Evolutionary conservation across 306 rosid genomes (phyloP).

Genomic region (Lablab purpureus): DNA sequence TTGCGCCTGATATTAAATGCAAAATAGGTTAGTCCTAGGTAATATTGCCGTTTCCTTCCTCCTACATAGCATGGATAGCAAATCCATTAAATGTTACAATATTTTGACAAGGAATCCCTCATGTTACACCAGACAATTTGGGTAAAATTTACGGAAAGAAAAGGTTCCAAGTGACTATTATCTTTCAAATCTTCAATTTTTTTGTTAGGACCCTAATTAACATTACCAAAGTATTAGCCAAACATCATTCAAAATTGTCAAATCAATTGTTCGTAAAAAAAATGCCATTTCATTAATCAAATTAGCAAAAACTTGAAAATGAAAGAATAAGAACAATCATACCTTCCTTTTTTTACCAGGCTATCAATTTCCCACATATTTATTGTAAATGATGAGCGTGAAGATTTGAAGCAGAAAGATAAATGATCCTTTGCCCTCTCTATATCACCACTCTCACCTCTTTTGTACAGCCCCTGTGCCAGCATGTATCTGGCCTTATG

Average conservation of each 20-base stretch:
- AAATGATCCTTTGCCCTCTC: slow-evolving; percentile 96
- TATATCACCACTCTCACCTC: slow-evolving; percentile 73
- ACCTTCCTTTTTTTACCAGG: slow-evolving; percentile 94
- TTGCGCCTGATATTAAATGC: slow-evolving; percentile 76
- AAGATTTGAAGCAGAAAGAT: slow-evolving; percentile 97
- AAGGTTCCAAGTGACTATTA: slow-evolving; percentile 23
- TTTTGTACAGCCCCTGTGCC: slow-evolving; percentile 84
- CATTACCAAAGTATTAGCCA: slow-evolving; percentile 27
- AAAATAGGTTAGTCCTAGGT: slow-evolving; percentile 43
- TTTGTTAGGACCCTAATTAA: slow-evolving; percentile 1
- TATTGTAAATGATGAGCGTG: slow-evolving; percentile 96
- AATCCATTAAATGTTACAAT: slow-evolving; percentile 26
- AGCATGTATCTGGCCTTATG: slow-evolving; percentile 98
- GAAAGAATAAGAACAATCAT: slow-evolving; percentile 38
- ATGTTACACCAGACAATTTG: slow-evolving; percentile 26
- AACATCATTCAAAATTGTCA: slow-evolving; percentile 6
- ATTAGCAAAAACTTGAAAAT: slow-evolving; percentile 10
- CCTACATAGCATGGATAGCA: slow-evolving; percentile 20
- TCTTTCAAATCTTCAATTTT: slow-evolving; percentile 14
- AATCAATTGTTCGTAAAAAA: slow-evolving; percentile 8
- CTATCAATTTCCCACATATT: slow-evolving; percentile 99
- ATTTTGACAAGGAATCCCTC: slow-evolving; percentile 29
- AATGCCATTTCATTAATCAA: slow-evolving; percentile 23
- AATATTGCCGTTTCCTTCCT: slow-evolving; percentile 35
- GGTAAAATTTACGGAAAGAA: slow-evolving; percentile 1